phyloP scores from a whole-genome alignment of 306 rosid genomes.

The Trichosanthes truncata region DNA sequence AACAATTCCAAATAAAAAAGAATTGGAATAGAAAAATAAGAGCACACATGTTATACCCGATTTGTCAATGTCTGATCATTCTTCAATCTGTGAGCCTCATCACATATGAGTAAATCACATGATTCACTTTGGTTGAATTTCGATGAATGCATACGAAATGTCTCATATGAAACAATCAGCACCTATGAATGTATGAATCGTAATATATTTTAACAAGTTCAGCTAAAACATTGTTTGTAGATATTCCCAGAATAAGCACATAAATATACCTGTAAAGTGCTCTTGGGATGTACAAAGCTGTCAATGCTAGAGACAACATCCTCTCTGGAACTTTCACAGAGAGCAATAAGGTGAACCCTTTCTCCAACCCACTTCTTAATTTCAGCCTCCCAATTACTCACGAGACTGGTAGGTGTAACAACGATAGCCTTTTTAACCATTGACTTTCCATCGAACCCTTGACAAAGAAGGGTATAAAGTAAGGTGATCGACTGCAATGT shows the following conservation, averaged over 20 bases:
- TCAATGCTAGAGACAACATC: slow-evolving; percentile 79
- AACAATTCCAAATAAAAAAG: slow-evolving; percentile 11
- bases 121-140: slow-evolving; percentile 60
- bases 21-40: not conserved
- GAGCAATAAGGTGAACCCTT: slow-evolving; percentile 64
- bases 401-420: slow-evolving; percentile 98
- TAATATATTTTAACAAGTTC: not conserved
- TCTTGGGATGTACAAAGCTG: slow-evolving; percentile 49
- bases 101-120: slow-evolving; percentile 92
- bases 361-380: slow-evolving; percentile 87
- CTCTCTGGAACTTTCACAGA: slow-evolving; percentile 78
- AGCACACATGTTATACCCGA: slow-evolving; percentile 37
- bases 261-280: slow-evolving; percentile 46
- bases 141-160: slow-evolving; percentile 82
- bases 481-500: slow-evolving; percentile 93
- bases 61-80: slow-evolving; percentile 96
- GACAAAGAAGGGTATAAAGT: slow-evolving; percentile 75
- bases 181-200: slow-evolving; percentile 37
- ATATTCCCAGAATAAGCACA: slow-evolving; percentile 9
- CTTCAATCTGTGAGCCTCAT: slow-evolving; percentile 95
- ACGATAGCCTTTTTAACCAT: slow-evolving; percentile 78
- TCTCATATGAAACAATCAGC: slow-evolving; percentile 84
- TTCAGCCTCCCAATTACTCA: slow-evolving; percentile 97
- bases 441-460: slow-evolving; percentile 85
- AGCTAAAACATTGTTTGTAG: slow-evolving; percentile 2